Conservation (phyloP, 345 rosid species). For the Gynandropsis gynandra region DNA sequence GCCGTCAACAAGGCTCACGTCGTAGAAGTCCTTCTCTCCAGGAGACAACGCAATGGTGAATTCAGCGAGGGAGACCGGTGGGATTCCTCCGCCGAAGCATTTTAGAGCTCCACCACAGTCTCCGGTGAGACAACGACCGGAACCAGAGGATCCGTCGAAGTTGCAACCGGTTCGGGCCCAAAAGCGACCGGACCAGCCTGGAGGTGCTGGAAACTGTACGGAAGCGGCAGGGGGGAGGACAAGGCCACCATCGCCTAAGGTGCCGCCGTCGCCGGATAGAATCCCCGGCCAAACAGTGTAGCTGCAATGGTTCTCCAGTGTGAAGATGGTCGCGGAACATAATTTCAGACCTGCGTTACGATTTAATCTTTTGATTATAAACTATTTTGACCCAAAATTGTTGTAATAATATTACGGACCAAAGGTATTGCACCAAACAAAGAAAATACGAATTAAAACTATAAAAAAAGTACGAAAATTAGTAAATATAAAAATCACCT, state of each 20-base stretch:
- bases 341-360: constrained; percentile 2
- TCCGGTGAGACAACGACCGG: constrained; percentile 52
- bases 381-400: no score
- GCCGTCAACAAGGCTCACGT: constrained; percentile 88
- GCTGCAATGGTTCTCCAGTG: constrained; percentile 58
- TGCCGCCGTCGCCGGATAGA: constrained; percentile 53
- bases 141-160: constrained; percentile 44
- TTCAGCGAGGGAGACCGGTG: constrained; percentile 59
- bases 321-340: constrained; percentile 51
- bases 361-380: no score
- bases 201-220: constrained; percentile 49
- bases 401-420: no score
- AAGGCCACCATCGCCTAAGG: constrained; percentile 71
- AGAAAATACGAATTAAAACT: no score
- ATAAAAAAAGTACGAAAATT: no score
- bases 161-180: constrained; percentile 74
- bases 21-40: constrained; percentile 56
- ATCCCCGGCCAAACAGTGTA: constrained; percentile 88
- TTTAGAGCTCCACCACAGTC: constrained; percentile 54
- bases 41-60: constrained; percentile 45
- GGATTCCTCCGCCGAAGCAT: constrained; percentile 55
- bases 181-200: constrained; percentile 81
- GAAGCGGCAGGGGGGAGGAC: constrained; percentile 44
- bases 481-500: no score
- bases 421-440: no score